Evolutionary conservation across 2,329 filamentous ascomycete genomes (phyloP).

Genomic region (Xylaria hypoxylon): DNA sequence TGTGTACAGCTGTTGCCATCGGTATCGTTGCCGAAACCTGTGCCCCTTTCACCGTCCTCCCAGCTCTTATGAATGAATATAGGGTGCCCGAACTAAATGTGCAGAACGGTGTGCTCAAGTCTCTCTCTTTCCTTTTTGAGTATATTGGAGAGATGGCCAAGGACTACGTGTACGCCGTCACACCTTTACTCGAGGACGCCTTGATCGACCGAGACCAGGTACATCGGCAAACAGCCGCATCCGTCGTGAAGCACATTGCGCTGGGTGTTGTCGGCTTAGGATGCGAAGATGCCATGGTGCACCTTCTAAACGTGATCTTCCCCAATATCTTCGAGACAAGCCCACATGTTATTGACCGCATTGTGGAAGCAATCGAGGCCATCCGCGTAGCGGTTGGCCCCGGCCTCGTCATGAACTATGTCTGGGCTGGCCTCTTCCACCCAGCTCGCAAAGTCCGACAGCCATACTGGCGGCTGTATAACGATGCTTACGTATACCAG

Average conservation of each 20-base stretch:
- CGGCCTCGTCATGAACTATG: constrained; percentile 95
- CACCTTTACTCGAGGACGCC: constrained; percentile 93
- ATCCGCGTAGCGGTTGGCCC: constrained; percentile 93
- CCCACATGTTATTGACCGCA: constrained; percentile 97
- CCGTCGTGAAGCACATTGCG: constrained; percentile 97
- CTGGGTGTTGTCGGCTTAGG: constrained; percentile 97
- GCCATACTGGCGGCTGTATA: constrained; percentile 97
- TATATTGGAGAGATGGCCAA: constrained; percentile 99
- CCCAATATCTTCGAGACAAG: constrained; percentile 98
- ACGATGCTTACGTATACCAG: constrained; percentile 93
- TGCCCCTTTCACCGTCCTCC: constrained; percentile 97
- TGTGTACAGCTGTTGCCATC: constrained; percentile 98
- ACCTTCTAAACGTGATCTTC: constrained; percentile 94
- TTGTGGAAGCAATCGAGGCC: constrained; percentile 96
- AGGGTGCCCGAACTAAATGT: constrained; percentile 98
- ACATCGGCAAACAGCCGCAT: constrained; percentile 94
- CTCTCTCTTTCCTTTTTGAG: constrained; percentile 95
- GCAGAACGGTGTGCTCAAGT: constrained; percentile 98
- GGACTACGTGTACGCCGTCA: constrained; percentile 98
- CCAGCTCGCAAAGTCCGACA: constrained; percentile 92
- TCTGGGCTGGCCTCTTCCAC: constrained; percentile 98
- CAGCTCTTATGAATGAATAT: constrained; percentile 99
- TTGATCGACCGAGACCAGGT: constrained; percentile 98
- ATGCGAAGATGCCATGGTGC: constrained; percentile 98
- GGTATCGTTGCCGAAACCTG: constrained; percentile 99